Conservation (phyloP, 208 protist species). For the Vickermania spadyakhi region DNA sequence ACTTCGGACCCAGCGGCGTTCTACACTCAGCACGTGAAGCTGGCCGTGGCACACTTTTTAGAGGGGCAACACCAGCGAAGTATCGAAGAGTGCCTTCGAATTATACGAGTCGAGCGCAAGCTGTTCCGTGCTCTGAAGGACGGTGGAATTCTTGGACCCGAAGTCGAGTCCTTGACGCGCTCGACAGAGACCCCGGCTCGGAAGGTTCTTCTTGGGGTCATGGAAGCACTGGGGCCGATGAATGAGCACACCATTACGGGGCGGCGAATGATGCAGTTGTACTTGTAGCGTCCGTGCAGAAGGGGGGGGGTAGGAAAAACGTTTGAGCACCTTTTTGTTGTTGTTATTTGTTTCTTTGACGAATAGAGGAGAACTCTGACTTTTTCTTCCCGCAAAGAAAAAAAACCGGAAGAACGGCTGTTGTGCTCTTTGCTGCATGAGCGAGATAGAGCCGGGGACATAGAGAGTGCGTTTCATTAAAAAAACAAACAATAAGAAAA, state of each 20-base stretch:
- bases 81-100: conserved; percentile 62
- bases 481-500: too few species aligned
- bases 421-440: conserved; percentile 6
- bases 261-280: conserved; percentile 59
- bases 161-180: conserved; percentile 41
- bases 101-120: conserved; percentile 73
- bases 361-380: too few species aligned
- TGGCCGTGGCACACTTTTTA: conserved; percentile 59
- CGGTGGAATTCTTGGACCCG: conserved; percentile 30
- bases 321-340: too few species aligned
- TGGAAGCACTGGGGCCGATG: conserved; percentile 56
- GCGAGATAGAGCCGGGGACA: not conserved
- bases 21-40: conserved; percentile 63
- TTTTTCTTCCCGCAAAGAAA: too few species aligned
- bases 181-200: conserved; percentile 51
- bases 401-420: not conserved
- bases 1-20: conserved; percentile 44
- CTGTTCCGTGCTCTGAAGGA: conserved; percentile 64
- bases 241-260: conserved; percentile 62
- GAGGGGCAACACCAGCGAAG: conserved; percentile 47
- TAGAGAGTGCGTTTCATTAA: too few species aligned
- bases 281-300: conserved; percentile 44
- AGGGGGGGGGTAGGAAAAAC: too few species aligned
- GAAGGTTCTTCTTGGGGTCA: conserved; percentile 43
- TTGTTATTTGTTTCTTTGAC: too few species aligned